Conservation (phyloP, 306 rosid genomes). For the Carpinus fangiana region DNA sequence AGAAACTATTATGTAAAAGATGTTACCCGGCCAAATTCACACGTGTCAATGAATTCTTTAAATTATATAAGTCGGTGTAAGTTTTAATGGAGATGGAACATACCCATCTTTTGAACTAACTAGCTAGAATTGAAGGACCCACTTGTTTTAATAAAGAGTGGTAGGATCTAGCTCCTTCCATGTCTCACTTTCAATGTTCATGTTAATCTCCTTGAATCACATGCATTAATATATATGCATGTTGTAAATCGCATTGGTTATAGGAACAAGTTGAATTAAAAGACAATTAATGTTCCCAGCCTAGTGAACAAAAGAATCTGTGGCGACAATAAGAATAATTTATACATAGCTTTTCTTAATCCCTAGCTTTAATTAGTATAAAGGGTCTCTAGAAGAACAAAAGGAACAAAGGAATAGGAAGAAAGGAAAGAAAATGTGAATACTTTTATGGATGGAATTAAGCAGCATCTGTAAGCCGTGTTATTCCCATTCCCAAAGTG, state of each 20-base stretch:
- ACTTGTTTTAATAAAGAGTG: neutral
- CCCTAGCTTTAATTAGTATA: slow-evolving; percentile 20
- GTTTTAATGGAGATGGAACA: neutral
- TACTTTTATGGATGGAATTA: neutral
- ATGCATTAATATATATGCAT: too few relatives aligned
- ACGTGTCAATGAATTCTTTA: neutral
- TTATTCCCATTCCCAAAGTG: neutral
- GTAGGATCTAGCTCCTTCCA: slow-evolving; percentile 2
- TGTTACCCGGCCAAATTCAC: neutral
- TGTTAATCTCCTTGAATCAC: neutral
- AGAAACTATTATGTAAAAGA: neutral
- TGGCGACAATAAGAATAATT: neutral
- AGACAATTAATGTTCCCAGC: neutral
- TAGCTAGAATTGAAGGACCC: neutral
- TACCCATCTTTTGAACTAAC: neutral
- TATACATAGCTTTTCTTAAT: slow-evolving; percentile 34
- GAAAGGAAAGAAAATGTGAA: slow-evolving; percentile 21
- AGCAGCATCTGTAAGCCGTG: slow-evolving; percentile 5
- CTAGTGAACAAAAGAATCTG: neutral
- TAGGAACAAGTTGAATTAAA: neutral
- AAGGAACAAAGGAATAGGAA: slow-evolving; percentile 34
- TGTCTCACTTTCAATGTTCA: slow-evolving; percentile 4
- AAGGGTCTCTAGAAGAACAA: slow-evolving; percentile 25
- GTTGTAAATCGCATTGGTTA: too few relatives aligned
- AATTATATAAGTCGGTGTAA: neutral